Base-by-base conservation (phyloP, 1,284 basidiomycete species). In the Cystobasidium pallidum region DNA sequence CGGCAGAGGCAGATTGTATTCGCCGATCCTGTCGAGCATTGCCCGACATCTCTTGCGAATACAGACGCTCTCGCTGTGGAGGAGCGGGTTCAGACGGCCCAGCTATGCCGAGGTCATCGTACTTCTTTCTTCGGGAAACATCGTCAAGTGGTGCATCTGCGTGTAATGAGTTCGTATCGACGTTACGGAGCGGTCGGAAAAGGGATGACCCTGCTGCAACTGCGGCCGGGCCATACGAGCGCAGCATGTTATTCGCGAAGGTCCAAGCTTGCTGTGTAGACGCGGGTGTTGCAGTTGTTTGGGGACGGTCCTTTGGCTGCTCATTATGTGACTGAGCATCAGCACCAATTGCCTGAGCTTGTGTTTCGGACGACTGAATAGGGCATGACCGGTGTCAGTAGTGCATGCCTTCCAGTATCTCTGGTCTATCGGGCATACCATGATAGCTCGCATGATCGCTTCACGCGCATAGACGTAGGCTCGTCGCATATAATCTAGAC, bases 171-270 rank as follows among this genome's bases (percentile, higher is more conserved):
- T 3, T 39, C 13, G 61, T 47, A 32, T 57, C 47, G 34, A 49
- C 49, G 36, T 43, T 57, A 19, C 41, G 59, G 15, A 41, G 47
- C 41, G 43, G 77, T 41, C 17, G 81, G 73, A 43, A 76, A n/a
- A 49, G 79, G 66, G n/a, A 80, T 4, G 63, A 58, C 3, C 74
- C 75, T 2, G 75, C 77, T 26, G 77, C 88, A 15, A 91, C 77
- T 51, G 91, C 84, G 1, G 84, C 80, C 0, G 91, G 90, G 0
- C 89, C 91, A 75, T 90, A 92, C 3, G 86, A 85, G 17, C 84
- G 82, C 88, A 90, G 90, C 19, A 91, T 82, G 0, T 70, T 70
- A 1, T 73, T 72, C 8, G 76, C 87, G 85, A 32, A 85, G 84
- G 0, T 86, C 84, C 21, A 91, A 82, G 75, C 88, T 86, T 7